A percentile compares a stretch with the other conserved stretches of the same genome.
phyloP scores from a whole-genome alignment of 192 early-diverging fungal species.

The Paraglomus occultum region DNA sequence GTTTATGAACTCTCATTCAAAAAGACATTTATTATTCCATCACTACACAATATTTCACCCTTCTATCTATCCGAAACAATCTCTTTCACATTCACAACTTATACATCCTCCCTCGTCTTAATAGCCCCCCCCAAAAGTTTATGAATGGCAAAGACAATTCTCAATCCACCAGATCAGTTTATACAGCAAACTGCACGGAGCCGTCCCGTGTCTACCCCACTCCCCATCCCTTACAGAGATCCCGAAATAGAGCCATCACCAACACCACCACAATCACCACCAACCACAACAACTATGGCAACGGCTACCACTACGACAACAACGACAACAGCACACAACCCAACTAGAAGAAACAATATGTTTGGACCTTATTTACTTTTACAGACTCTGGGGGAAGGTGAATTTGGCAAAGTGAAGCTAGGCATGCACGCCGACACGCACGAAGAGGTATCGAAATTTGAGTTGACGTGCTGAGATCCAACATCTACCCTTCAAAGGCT shows the following conservation, averaged over 20 bases:
- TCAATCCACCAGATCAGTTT: too few relatives aligned
- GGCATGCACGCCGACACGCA: constrained; percentile 77
- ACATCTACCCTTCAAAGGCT: too few relatives aligned
- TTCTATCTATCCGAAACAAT: too few relatives aligned
- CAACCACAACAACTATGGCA: constrained; percentile 1
- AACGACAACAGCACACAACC: constrained; percentile 31
- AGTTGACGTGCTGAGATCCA: not conserved
- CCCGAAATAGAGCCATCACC: constrained; percentile 8
- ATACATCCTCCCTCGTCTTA: too few relatives aligned
- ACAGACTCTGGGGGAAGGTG: constrained; percentile 96
- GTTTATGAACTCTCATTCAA: too few relatives aligned
- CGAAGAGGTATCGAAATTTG: constrained; percentile 52
- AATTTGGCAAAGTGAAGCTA: constrained; percentile 98
- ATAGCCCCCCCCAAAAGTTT: too few relatives aligned
- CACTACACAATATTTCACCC: too few relatives aligned
- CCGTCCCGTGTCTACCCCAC: constrained; percentile 23
- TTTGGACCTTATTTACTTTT: constrained; percentile 92
- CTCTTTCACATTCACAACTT: too few relatives aligned
- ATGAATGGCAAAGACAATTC: too few relatives aligned
- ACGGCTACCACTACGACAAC: constrained; percentile 20
- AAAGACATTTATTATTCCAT: too few relatives aligned
- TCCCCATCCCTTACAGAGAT: constrained; percentile 25
- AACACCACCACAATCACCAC: constrained; percentile 4
- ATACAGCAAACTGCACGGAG: constrained; percentile 12
- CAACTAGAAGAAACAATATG: constrained; percentile 55